These are phyloP conservation scores for Macadamia tetraphylla DNA, from an alignment of 164 flowering plant species.

Conservation along the genomic window DNA sequence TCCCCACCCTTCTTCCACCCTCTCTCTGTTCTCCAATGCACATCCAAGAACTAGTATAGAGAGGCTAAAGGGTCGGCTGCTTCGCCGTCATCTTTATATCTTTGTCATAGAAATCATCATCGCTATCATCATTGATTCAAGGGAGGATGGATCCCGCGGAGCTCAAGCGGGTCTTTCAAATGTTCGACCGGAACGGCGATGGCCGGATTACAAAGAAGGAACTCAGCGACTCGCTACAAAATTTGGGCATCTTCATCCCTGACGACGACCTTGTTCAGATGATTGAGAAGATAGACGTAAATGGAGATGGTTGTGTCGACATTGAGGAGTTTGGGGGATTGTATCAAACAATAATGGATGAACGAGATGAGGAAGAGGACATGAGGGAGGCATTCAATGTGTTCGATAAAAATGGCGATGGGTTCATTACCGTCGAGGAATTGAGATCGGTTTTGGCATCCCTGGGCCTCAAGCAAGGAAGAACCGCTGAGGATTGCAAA, in stretches of 20 bases:
- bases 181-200: slow-evolving; percentile 70
- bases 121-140: neutral
- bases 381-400: slow-evolving; percentile 75
- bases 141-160: slow-evolving; percentile 39
- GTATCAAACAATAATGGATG: slow-evolving; percentile 50
- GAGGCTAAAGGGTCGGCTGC: neutral
- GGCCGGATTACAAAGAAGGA: slow-evolving; percentile 62
- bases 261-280: slow-evolving; percentile 49
- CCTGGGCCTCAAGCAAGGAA: slow-evolving; percentile 61
- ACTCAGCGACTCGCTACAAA: slow-evolving; percentile 51
- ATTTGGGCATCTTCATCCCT: slow-evolving; percentile 51
- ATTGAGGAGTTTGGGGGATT: slow-evolving; percentile 54
- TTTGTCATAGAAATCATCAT: neutral
- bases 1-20: slow-evolving; percentile 12
- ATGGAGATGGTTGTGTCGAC: slow-evolving; percentile 67
- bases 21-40: slow-evolving; percentile 26
- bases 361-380: slow-evolving; percentile 56
- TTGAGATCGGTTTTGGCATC: slow-evolving; percentile 50
- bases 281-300: slow-evolving; percentile 55
- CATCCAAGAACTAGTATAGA: neutral
- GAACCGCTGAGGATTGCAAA: slow-evolving; percentile 56
- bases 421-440: slow-evolving; percentile 65
- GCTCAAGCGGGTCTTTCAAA: slow-evolving; percentile 55
- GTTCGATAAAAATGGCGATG: slow-evolving; percentile 70
- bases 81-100: neutral